Conservation (phyloP, 2,329 filamentous ascomycete species). For the Cladosporium sp. region DNA sequence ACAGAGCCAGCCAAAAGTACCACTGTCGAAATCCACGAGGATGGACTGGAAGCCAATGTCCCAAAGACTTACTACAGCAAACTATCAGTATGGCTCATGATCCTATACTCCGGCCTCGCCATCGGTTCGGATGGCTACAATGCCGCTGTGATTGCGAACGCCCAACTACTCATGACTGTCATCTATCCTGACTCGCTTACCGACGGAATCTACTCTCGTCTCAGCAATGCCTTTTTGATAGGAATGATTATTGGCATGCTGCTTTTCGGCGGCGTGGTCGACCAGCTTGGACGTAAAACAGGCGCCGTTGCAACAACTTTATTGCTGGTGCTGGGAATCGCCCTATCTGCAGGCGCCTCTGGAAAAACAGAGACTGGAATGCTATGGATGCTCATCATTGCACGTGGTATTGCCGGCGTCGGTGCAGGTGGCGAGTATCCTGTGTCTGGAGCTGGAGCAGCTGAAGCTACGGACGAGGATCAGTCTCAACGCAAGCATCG, state of each 20-base stretch:
- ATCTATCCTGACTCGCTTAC: constrained; percentile 32
- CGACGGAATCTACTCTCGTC: constrained; percentile 26
- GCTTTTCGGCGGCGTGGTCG: constrained; percentile 30
- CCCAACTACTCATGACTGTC: constrained; percentile 29
- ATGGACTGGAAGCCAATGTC: constrained; percentile 13
- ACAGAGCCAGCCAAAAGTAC: neutral
- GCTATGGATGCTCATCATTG: constrained; percentile 43
- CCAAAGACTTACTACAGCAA: constrained; percentile 24
- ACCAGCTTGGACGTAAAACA: constrained; percentile 32
- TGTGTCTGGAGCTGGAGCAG: constrained; percentile 45
- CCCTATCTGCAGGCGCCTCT: constrained; percentile 27
- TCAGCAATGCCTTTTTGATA: constrained; percentile 35
- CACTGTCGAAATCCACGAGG: constrained; percentile 20
- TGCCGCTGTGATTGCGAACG: constrained; percentile 32
- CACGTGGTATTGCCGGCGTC: constrained; percentile 43
- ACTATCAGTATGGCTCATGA: constrained; percentile 31
- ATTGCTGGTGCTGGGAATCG: constrained; percentile 31
- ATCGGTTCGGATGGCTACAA: constrained; percentile 36
- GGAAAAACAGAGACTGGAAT: constrained; percentile 28
- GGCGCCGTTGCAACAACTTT: constrained; percentile 33
- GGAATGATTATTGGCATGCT: constrained; percentile 34
- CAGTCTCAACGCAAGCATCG: constrained; percentile 17
- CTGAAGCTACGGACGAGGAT: constrained; percentile 53
- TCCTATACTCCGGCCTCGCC: constrained; percentile 33
- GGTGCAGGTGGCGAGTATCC: constrained; percentile 50